Evolutionary conservation across 306 rosid species (phyloP).

Genomic region (Rubus parviflorus): DNA sequence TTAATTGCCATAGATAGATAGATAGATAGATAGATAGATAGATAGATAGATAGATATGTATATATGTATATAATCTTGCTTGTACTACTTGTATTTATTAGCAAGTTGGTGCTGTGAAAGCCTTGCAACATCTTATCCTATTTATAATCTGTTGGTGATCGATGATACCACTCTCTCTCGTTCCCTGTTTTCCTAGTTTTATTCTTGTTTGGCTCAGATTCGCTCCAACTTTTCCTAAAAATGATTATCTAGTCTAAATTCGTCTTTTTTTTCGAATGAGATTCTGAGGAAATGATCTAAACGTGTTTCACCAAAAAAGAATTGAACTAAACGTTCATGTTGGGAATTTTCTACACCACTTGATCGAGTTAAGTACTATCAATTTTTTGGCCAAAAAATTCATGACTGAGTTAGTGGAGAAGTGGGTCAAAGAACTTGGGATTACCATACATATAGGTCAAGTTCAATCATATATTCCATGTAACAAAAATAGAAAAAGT

Average conservation of each 20-base stretch:
- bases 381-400: not conserved
- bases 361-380: not conserved
- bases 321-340: not conserved
- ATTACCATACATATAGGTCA: too few species aligned
- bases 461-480: too few species aligned
- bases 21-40: not conserved
- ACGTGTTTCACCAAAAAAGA: not conserved
- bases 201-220: not conserved
- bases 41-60: too few species aligned
- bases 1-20: slow-evolving; percentile 4
- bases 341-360: not conserved
- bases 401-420: not conserved
- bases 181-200: not conserved
- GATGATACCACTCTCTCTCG: not conserved
- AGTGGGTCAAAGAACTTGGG: not conserved
- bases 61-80: not conserved
- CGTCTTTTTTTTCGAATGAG: not conserved
- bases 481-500: too few species aligned
- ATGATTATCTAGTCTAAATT: not conserved
- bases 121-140: not conserved
- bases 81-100: not conserved
- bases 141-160: not conserved
- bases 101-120: not conserved
- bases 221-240: not conserved
- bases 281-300: not conserved